Conservation (phyloP, 345 rosid genomes). For the Gossypium rotundifolium region DNA sequence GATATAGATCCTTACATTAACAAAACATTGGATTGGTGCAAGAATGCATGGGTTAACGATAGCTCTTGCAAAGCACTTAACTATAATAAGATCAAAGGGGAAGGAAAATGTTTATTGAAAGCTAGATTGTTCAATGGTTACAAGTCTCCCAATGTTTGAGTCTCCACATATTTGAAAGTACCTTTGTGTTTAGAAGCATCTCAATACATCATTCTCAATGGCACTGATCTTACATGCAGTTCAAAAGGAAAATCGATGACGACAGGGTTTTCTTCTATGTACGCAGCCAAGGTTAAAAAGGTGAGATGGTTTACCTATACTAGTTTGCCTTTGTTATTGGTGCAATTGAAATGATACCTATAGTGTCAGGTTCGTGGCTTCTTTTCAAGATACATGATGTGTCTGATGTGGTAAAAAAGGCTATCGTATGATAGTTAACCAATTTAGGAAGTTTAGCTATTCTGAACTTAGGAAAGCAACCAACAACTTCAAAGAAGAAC, state of each 20-base stretch:
- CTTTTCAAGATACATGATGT: constrained; percentile 13
- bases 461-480: constrained; percentile 33
- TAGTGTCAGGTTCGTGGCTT: constrained; percentile 28
- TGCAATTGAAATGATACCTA: constrained; percentile 24
- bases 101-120: constrained; percentile 19
- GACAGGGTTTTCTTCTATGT: constrained; percentile 18
- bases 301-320: constrained; percentile 31
- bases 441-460: constrained; percentile 30
- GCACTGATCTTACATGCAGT: constrained; percentile 3
- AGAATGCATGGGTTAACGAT: constrained; percentile 22
- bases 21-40: constrained; percentile 20
- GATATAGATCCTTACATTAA: background rate
- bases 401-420: constrained; percentile 15
- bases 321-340: constrained; percentile 28
- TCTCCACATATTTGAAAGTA: constrained; percentile 23
- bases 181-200: constrained; percentile 14
- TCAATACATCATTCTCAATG: background rate
- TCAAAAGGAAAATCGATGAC: background rate
- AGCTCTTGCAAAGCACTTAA: constrained; percentile 31
- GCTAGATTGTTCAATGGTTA: constrained; percentile 26
- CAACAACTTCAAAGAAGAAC: constrained; percentile 22
- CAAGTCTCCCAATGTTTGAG: constrained; percentile 18
- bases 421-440: constrained; percentile 17
- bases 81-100: constrained; percentile 13
- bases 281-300: constrained; percentile 16